Evolutionary conservation across 345 rosid species (phyloP), one percentile per base, ranked within the genome.

Genomic region (Dovyalis caffra): DNA sequence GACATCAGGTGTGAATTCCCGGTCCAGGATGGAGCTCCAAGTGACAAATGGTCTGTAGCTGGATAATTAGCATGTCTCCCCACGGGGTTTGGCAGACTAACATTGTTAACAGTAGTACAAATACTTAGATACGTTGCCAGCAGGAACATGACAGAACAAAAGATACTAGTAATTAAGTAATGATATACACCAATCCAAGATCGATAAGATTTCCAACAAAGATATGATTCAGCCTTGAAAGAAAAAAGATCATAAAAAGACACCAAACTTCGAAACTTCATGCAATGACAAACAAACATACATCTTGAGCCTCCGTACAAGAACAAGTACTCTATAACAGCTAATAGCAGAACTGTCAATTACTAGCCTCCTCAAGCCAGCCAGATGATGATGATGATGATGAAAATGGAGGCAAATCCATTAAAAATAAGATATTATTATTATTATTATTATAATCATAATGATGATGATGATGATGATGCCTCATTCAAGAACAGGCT

Each of bases 291-390:
- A n/a, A 6, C 9, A 57, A 57, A 25, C 23, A 57, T 4, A 25
- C 62, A 21, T 57, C 62, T 62, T 1, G 16, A 25, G 34, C 21
- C 10, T 32, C 8, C 26, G 31, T 16, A 29, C 66, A 31, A 14
- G 15, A 60, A n/a, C 70, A 66, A 47, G 21, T 40, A 12, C 58
- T 16, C 29, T 6, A 18, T 34, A 71, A 56, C 51, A 71, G 65
- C 65, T 57, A 71, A 35, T 3, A n/a, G 14, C 34, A 70, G 33
- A 70, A 53, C 74, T n/a, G 65, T 72, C 29, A 45, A 62, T 5
- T 62, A 28, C 33, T 40, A 60, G 58, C 21, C 38, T 38, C 21
- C 38, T 38, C 29, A 31, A 3, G 57, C 60, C 57, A 45, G 69
- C 29, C 76, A 29, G 76, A 7, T 33, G n/a, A n/a, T n/a, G n/a